Percentiles rank a stretch among this genome's conserved stretches.
Evolutionary conservation across 139 green algal genomes (phyloP).

Genomic region (Chlorella sorokiniana): DNA sequence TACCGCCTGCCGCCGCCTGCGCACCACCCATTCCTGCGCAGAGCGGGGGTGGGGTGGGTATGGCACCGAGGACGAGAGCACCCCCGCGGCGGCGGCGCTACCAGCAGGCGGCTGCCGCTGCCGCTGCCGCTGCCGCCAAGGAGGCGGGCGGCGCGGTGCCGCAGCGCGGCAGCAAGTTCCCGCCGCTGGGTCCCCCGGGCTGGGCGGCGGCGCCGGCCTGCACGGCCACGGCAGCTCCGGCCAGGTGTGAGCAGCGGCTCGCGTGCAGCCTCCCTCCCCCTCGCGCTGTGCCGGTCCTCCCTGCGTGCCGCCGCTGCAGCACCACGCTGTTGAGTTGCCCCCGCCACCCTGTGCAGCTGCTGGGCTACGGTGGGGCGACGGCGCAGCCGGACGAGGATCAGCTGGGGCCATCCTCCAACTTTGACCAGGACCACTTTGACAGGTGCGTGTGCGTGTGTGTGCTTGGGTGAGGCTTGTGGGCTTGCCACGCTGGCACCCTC

Average conservation of each 20-base stretch:
- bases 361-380: not conserved
- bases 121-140: not conserved
- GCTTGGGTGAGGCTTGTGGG: not conserved
- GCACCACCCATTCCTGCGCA: not conserved
- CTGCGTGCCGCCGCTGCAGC: not conserved
- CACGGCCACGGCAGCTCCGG: constrained; percentile 19
- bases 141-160: constrained; percentile 6
- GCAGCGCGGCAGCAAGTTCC: constrained; percentile 36
- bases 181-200: not conserved
- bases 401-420: not conserved
- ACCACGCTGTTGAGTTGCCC: not conserved
- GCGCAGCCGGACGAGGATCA: not conserved
- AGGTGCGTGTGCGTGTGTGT: not conserved
- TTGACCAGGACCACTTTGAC: constrained; percentile 33
- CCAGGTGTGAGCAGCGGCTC: constrained; percentile 22
- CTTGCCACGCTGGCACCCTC: too few relatives aligned
- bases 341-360: not conserved
- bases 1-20: not conserved
- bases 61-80: constrained; percentile 27
- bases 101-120: constrained; percentile 18
- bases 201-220: not conserved
- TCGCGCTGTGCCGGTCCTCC: not conserved
- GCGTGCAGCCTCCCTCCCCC: not conserved
- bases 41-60: constrained; percentile 14
- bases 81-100: constrained; percentile 22